Evolutionary conservation across 1,284 basidiomycete species (phyloP).

Genomic region (Prillingera fragicola): DNA sequence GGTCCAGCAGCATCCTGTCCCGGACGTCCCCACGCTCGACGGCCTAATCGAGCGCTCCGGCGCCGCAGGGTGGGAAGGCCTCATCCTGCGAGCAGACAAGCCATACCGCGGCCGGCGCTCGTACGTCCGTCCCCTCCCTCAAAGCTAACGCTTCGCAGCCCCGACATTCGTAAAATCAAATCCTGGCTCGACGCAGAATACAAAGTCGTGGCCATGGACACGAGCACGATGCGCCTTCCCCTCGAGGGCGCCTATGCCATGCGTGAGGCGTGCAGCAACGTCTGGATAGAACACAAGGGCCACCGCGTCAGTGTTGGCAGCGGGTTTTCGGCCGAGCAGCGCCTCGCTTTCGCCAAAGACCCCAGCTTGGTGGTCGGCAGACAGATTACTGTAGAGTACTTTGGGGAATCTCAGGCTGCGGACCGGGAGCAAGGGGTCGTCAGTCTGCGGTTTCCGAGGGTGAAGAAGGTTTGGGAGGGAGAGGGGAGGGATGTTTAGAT

Average conservation of each 20-base stretch:
- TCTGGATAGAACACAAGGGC: constrained; percentile 41
- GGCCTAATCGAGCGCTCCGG: constrained; percentile 33
- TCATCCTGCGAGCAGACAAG: constrained; percentile 38
- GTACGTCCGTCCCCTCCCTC: constrained; percentile 18
- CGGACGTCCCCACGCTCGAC: constrained; percentile 22
- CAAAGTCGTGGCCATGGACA: constrained; percentile 26
- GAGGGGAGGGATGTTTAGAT: constrained; percentile 32
- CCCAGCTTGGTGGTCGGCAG: constrained; percentile 36
- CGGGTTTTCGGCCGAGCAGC: constrained; percentile 39
- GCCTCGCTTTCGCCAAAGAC: constrained; percentile 34
- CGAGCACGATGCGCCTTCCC: constrained; percentile 29
- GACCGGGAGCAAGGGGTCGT: constrained; percentile 17
- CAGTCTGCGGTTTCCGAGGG: constrained; percentile 42
- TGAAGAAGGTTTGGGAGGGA: constrained; percentile 42
- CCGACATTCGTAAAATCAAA: constrained; percentile 44
- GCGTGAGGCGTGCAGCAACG: constrained; percentile 30
- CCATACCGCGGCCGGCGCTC: constrained; percentile 38
- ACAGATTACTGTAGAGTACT: constrained; percentile 45
- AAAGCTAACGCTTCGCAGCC: constrained; percentile 11
- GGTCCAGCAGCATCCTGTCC: constrained; percentile 36
- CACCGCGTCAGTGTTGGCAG: constrained; percentile 38
- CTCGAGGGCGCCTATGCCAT: constrained; percentile 35
- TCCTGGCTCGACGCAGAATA: constrained; percentile 46
- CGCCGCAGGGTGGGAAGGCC: constrained; percentile 43
- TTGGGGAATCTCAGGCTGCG: constrained; percentile 33